Conservation (phyloP, 1,284 basidiomycete species). For the Xanthoconium separans region DNA sequence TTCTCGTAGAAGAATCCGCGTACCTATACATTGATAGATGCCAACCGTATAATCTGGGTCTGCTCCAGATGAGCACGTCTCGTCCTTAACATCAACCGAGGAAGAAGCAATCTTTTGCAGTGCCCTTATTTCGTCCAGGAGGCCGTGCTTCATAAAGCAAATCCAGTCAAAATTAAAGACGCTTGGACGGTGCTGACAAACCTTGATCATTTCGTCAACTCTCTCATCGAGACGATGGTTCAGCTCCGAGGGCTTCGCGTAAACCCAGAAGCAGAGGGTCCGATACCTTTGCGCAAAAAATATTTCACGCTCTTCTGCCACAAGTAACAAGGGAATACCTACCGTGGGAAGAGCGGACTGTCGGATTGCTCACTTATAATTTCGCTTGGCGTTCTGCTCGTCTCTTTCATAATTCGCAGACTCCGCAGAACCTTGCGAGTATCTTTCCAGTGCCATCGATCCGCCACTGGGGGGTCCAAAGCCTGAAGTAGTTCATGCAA, state of each 20-base stretch:
- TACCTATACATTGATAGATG: slow-evolving; percentile 95
- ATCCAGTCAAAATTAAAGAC: slow-evolving; percentile 6
- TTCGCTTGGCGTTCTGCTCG: slow-evolving; percentile 65
- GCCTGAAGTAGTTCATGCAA: slow-evolving; percentile 68
- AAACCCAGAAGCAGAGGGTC: slow-evolving; percentile 91
- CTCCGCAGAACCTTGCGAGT: slow-evolving; percentile 86
- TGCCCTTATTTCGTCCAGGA: slow-evolving; percentile 78
- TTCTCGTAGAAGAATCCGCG: not conserved
- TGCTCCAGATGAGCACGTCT: not conserved
- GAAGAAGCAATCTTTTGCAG: slow-evolving; percentile 41
- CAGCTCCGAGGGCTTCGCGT: slow-evolving; percentile 68
- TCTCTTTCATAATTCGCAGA: slow-evolving; percentile 78
- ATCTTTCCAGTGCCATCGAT: slow-evolving; percentile 95
- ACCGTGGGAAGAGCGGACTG: slow-evolving; percentile 49
- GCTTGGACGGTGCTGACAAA: slow-evolving; percentile 31
- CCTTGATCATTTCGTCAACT: slow-evolving; percentile 89
- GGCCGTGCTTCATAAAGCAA: slow-evolving; percentile 58
- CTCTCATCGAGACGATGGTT: slow-evolving; percentile 73
- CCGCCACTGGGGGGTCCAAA: slow-evolving; percentile 77
- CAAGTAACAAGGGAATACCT: slow-evolving; percentile 3
- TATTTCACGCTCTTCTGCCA: not conserved
- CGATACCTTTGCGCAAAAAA: slow-evolving; percentile 55
- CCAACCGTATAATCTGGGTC: slow-evolving; percentile 70
- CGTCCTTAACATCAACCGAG: not conserved
- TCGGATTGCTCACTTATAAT: slow-evolving; percentile 66